These are phyloP conservation scores for Suillus spraguei DNA, from an alignment of 768 basidiomycete species.

Conservation along the genomic window DNA sequence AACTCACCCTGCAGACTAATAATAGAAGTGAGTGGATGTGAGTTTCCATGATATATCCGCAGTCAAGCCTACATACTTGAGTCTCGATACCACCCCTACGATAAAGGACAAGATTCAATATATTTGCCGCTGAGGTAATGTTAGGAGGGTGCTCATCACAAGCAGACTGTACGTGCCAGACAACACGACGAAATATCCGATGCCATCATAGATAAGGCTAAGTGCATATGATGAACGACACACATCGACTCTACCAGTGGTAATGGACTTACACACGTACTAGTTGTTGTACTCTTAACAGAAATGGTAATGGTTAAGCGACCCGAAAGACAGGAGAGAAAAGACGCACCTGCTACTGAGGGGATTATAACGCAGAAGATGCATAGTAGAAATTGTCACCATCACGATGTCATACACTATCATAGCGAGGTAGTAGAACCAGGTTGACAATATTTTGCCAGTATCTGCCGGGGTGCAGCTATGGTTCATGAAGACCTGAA, in stretches of 20 bases:
- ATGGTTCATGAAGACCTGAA: constrained; percentile 9
- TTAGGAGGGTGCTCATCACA: background rate
- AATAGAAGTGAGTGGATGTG: constrained; percentile 6
- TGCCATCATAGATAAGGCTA: constrained; percentile 70
- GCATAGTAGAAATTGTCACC: constrained; percentile 51
- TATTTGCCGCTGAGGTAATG: constrained; percentile 43
- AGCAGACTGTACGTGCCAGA: constrained; percentile 39
- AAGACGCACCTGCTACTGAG: constrained; percentile 28
- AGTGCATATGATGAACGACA: background rate
- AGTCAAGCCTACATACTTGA: constrained; percentile 41
- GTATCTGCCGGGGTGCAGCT: constrained; percentile 51
- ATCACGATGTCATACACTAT: constrained; percentile 60
- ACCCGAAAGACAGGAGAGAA: background rate
- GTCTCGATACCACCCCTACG: constrained; percentile 38
- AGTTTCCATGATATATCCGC: constrained; percentile 13
- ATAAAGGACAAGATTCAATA: constrained; percentile 54
- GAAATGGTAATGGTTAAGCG: constrained; percentile 16
- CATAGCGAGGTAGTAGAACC: constrained; percentile 59
- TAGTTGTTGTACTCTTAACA: constrained; percentile 31
- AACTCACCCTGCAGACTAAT: constrained; percentile 54
- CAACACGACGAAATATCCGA: constrained; percentile 61
- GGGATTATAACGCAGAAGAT: constrained; percentile 49
- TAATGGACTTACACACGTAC: constrained; percentile 29
- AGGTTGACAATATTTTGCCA: constrained; percentile 43
- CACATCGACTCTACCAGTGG: constrained; percentile 13